phyloP scores from a whole-genome alignment of 805 yeast genomes.

The Millerago galiae region DNA sequence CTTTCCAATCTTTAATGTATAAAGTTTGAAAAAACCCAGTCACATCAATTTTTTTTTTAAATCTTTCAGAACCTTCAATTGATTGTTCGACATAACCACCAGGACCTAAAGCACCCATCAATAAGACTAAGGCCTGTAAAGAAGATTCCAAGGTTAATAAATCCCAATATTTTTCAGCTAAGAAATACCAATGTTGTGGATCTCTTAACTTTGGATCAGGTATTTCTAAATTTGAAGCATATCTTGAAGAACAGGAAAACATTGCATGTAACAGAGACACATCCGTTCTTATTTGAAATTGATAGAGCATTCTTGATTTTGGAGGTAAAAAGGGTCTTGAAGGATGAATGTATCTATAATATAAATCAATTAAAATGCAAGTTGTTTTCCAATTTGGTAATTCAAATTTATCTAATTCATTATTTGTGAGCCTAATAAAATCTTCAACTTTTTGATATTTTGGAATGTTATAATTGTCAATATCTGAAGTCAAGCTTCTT shows the following conservation, averaged over 20 bases:
- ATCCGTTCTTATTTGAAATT: slow-evolving; percentile 27
- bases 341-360: slow-evolving; percentile 35
- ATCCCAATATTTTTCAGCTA: slow-evolving; percentile 29
- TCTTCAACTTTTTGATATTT: slow-evolving; percentile 9
- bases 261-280: slow-evolving; percentile 28
- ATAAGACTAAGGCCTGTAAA: slow-evolving; percentile 24
- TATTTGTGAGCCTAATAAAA: slow-evolving; percentile 22
- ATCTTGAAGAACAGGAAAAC: slow-evolving; percentile 29
- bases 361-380: slow-evolving; percentile 30
- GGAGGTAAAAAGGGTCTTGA: slow-evolving; percentile 32
- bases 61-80: slow-evolving; percentile 24
- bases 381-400: slow-evolving; percentile 32
- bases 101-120: slow-evolving; percentile 26
- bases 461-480: background rate
- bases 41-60: slow-evolving; percentile 15
- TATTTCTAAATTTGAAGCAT: slow-evolving; percentile 23
- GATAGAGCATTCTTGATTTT: slow-evolving; percentile 25
- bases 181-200: slow-evolving; percentile 32
- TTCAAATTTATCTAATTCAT: slow-evolving; percentile 26
- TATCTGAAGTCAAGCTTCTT: slow-evolving; percentile 5
- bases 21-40: slow-evolving; percentile 12
- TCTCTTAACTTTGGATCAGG: slow-evolving; percentile 24
- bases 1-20: slow-evolving; percentile 20
- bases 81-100: slow-evolving; percentile 24
- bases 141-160: slow-evolving; percentile 23